Evolutionary conservation across 2,329 filamentous ascomycete species (phyloP), one percentile per base, ranked within the genome.

Genomic region (Penicillium sp.): DNA sequence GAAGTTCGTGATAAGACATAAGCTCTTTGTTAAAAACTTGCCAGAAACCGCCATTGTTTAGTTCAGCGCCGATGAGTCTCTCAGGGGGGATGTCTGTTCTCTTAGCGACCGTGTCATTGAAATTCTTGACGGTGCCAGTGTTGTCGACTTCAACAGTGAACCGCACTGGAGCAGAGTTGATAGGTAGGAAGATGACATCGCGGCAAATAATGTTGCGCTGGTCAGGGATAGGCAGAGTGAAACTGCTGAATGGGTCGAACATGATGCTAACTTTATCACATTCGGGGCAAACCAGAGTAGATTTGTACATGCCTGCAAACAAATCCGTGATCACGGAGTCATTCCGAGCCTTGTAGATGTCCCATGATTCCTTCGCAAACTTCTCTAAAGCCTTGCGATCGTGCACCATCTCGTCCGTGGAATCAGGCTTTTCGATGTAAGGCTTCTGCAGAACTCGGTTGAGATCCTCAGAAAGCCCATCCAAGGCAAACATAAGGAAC

Each of bases 261-360:
- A 94, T 97, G 66, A 99, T 96, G 82, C 92, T 97, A 74, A 97
- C 89, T 77, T 97, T 99, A 64, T 88, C 83, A 72, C 94, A 99
- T 7, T 83, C 84, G 0, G 94, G 94, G 69, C 94, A 99, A 60
- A 94, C 88, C 60, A 99, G 83, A 0, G 93, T 97, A 43, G 95
- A 97, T 77, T 97, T 97, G 82, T 97, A 99, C 82, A 97, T 91
- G 60, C 94, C 94, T 22, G 91, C 95, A 73, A 99, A 99, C 11
- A 99, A 81, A 70, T 99, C 94, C 54, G 91, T 93, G 62, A 97
- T 90, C 40, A 97, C 89, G 0, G 94, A 97, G 69, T 97, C 92
- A 64, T 99, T 96, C 50, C 94, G 87, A 60, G 88, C 87, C 69
- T 91, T 90, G 62, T 96, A 96, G 56, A 96, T 96, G 58, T 90